Evolutionary conservation across 2,329 filamentous ascomycete genomes (phyloP), one percentile per base, ranked within the genome.

Genomic region (Pseudomassariella vexata): DNA sequence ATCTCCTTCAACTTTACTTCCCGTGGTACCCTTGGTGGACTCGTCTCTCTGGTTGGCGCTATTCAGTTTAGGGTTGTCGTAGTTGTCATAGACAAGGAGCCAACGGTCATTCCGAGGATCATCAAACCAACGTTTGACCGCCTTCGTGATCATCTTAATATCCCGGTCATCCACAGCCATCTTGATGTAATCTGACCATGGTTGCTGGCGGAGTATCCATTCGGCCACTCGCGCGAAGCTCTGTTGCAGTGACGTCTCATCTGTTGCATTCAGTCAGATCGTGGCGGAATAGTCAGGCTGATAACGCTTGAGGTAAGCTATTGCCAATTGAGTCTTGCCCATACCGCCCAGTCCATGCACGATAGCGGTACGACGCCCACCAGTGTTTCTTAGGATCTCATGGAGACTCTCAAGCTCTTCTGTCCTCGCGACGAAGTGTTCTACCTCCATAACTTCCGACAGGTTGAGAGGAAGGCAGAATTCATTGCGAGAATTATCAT

Each of bases 291-390:
- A 65, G 6, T 53, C 44, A 10, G 48, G 31, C 17, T 47, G 46
- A 34, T 66, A 39, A 19, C 36, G 38, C 41, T 51, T 55, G 2
- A 52, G 42, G 44, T 59, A 68, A 25, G 52, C 47, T 6, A 63
- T 42, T 5, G 53, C 48, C 14, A 65, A 48, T 40, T 67, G 57
- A n/a, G 63, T 66, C 48, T 68, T 68, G 17, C 60, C 62, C 19
- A 67, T 65, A 4, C 63, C 63, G 11, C 63, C 61, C 4, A 65
- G 45, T 11, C 63, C 62, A 27, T 63, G n/a, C n/a, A n/a, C n/a
- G n/a, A n/a, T n/a, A n/a, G n/a, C n/a, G 49, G 28, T 42, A 4
- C 32, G 36, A 12, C 45, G 41, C 2, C 36, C 30, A 6, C 24
- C 28, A 10, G 34, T 25, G 19, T 12, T 27, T 11, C 21, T 27